These are phyloP conservation scores for Trebouxia sp. DNA, from an alignment of 139 green algal species.

Conservation along the genomic window DNA sequence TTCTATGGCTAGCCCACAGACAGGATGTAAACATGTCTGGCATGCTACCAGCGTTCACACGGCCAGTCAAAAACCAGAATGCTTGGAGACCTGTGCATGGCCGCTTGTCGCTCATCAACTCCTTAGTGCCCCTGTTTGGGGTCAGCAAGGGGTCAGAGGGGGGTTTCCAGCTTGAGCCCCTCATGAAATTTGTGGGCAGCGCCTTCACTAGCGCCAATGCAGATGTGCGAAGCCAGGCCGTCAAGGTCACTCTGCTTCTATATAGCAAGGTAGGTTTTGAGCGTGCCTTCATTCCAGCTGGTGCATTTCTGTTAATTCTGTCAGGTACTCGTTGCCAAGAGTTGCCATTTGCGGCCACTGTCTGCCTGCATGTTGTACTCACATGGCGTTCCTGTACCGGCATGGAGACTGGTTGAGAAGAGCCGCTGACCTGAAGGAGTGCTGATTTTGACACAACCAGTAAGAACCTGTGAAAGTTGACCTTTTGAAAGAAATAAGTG, in stretches of 20 bases:
- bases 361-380: no score
- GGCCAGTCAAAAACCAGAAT: constrained; percentile 69
- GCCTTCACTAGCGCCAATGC: constrained; percentile 69
- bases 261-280: constrained; percentile 21
- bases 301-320: not conserved
- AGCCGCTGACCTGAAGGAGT: no score
- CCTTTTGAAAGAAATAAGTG: no score
- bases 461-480: no score
- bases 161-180: constrained; percentile 66
- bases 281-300: not conserved
- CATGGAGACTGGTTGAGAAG: no score
- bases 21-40: not conserved
- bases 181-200: constrained; percentile 80
- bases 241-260: constrained; percentile 59
- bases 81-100: constrained; percentile 73
- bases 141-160: constrained; percentile 43
- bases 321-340: no score
- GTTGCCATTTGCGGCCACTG: no score
- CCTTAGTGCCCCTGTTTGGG: constrained; percentile 69
- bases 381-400: no score
- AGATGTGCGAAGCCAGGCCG: constrained; percentile 55
- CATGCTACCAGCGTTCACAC: constrained; percentile 49
- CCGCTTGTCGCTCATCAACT: constrained; percentile 55
- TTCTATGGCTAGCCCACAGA: not conserved
- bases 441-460: no score